phyloP scores from a whole-genome alignment of 371 early-diverging fungal genomes.

The Mucor velutinosus region DNA sequence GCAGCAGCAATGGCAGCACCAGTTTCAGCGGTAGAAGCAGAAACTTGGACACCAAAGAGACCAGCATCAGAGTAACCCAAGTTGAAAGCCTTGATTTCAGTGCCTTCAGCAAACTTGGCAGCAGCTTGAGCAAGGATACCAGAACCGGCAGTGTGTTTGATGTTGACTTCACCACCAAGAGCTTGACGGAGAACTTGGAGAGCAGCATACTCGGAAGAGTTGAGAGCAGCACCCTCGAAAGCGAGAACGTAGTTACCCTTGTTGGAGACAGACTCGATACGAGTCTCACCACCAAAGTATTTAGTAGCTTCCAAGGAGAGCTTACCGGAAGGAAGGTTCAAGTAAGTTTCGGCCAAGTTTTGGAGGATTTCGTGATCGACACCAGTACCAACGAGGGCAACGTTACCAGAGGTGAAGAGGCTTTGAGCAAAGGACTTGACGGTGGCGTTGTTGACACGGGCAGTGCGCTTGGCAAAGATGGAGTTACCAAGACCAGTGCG shows the following conservation, averaged over 20 bases:
- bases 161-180: constrained; percentile 76
- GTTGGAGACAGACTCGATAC: constrained; percentile 45
- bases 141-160: constrained; percentile 77
- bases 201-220: constrained; percentile 71
- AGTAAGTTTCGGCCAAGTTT: constrained; percentile 61
- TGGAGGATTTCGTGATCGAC: constrained; percentile 73
- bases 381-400: constrained; percentile 89
- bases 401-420: constrained; percentile 70
- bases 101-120: constrained; percentile 53
- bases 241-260: constrained; percentile 71
- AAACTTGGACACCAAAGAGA: constrained; percentile 84
- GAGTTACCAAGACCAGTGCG: constrained; percentile 95
- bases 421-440: constrained; percentile 76
- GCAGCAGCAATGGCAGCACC: constrained; percentile 71
- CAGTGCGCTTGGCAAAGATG: constrained; percentile 72
- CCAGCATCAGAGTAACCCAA: constrained; percentile 92
- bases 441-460: constrained; percentile 59
- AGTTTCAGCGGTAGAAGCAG: constrained; percentile 66
- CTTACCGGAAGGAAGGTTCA: constrained; percentile 53
- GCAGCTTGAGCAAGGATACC: constrained; percentile 75
- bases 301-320: constrained; percentile 53
- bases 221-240: constrained; percentile 71
- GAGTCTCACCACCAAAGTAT: constrained; percentile 87
- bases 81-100: constrained; percentile 79
- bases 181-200: constrained; percentile 79